phyloP scores from a whole-genome alignment of 2,329 filamentous ascomycete species.

The Ophiocordyceps robertsii region DNA sequence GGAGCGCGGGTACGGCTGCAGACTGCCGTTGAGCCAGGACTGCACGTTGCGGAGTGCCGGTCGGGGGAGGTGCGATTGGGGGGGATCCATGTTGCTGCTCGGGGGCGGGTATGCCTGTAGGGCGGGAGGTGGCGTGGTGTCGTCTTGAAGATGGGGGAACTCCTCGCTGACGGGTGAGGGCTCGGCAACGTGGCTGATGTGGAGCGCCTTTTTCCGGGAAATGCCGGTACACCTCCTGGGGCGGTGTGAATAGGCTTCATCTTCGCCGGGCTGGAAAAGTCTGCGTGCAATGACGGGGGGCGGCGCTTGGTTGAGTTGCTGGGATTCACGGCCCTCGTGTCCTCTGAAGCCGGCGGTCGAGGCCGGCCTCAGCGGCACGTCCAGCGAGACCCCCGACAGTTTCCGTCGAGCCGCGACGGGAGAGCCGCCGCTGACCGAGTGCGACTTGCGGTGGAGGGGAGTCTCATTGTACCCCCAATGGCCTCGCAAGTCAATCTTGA shows the following conservation, averaged over 20 bases:
- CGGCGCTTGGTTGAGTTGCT: background rate
- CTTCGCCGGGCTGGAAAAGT: background rate
- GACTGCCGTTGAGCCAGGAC: constrained; percentile 20
- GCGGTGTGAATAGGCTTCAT: background rate
- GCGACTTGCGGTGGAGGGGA: constrained; percentile 9
- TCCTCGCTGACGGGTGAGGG: constrained; percentile 4
- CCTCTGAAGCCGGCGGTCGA: background rate
- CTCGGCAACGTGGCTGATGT: background rate
- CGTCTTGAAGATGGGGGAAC: constrained; percentile 1
- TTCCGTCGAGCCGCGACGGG: constrained; percentile 2
- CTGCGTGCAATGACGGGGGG: background rate
- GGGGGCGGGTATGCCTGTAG: constrained; percentile 3
- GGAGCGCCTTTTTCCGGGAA: background rate
- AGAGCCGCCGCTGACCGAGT: constrained; percentile 9
- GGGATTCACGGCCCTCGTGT: background rate
- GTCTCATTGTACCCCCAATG: constrained; percentile 1
- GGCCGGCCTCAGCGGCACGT: constrained; percentile 5
- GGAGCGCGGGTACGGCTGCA: constrained; percentile 14
- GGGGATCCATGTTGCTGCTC: constrained; percentile 13
- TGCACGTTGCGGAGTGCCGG: constrained; percentile 21
- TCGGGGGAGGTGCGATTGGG: constrained; percentile 18
- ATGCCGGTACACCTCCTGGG: too few species aligned
- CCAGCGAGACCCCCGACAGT: constrained; percentile 6
- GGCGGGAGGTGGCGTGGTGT: constrained; percentile 3
- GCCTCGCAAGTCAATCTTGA: background rate